Conservation (phyloP, 2,329 filamentous ascomycete genomes). For the Chaetomiaceae sp. region DNA sequence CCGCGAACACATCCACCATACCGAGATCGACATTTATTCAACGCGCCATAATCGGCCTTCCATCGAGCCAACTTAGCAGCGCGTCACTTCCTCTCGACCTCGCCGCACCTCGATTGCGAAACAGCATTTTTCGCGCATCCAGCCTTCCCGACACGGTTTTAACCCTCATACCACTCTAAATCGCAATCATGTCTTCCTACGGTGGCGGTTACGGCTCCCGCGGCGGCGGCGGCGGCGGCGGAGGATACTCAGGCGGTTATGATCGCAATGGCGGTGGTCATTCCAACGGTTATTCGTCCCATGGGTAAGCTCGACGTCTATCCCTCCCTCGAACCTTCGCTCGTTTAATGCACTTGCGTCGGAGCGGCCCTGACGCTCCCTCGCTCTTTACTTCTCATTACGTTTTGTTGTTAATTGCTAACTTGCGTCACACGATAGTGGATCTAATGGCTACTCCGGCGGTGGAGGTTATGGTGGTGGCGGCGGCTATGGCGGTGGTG, state of each 20-base stretch:
- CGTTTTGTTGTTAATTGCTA: constrained; percentile 12
- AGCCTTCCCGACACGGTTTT: not conserved
- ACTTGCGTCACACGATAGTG: constrained; percentile 19
- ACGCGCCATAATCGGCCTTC: constrained; percentile 7
- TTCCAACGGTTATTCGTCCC: constrained; percentile 25
- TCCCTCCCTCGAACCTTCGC: no score
- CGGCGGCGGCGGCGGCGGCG: constrained; percentile 42
- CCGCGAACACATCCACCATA: not conserved
- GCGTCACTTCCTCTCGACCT: not conserved
- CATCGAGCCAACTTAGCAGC: not conserved
- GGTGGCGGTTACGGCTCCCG: constrained; percentile 38
- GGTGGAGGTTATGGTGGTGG: constrained; percentile 37
- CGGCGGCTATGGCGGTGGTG: constrained; percentile 51
- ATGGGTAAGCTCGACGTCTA: no score
- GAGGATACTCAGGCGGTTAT: constrained; percentile 46
- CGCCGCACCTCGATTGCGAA: not conserved
- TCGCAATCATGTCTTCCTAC: constrained; percentile 28
- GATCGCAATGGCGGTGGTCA: constrained; percentile 39
- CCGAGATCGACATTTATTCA: not conserved
- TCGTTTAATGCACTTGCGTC: no score
- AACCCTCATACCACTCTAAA: constrained; percentile 7
- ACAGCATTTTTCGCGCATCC: not conserved
- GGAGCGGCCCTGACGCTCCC: no score
- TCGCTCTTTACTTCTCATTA: not conserved
- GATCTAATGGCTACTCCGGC: constrained; percentile 39